Percentiles rank a stretch among this genome's conserved stretches.
These are phyloP conservation scores for Phlegmacium glaucopus DNA, from an alignment of 768 basidiomycete genomes.

Conservation along the genomic window DNA sequence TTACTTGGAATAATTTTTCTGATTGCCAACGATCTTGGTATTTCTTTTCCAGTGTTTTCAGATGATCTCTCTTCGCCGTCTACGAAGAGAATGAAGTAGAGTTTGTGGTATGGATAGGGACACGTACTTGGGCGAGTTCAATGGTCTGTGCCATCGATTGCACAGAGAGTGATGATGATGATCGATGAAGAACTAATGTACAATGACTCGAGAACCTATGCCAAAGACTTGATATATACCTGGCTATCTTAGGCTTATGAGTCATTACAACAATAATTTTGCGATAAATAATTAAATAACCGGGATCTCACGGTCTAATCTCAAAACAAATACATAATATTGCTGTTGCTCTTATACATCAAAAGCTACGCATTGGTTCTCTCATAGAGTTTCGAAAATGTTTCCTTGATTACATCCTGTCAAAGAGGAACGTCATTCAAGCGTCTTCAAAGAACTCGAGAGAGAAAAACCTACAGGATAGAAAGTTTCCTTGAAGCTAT, in stretches of 20 bases:
- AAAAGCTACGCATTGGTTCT: no score
- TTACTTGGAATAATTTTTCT: constrained; percentile 78
- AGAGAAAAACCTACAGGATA: constrained; percentile 39
- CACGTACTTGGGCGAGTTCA: constrained; percentile 56
- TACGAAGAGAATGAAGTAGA: constrained; percentile 30
- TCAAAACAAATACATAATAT: no score
- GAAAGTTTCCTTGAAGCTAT: constrained; percentile 54
- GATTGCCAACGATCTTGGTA: constrained; percentile 82
- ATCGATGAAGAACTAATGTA: constrained; percentile 26
- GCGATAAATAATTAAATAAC: no score
- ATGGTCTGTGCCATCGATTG: constrained; percentile 57
- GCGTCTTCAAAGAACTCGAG: not conserved
- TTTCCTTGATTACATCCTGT: no score
- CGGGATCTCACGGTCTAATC: no score
- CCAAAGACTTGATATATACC: constrained; percentile 25
- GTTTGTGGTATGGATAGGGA: not conserved
- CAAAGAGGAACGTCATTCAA: no score
- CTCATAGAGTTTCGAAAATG: no score
- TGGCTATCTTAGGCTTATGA: constrained; percentile 21
- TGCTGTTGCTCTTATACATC: no score
- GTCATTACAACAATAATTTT: no score
- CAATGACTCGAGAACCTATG: constrained; percentile 31
- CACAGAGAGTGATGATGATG: constrained; percentile 1
- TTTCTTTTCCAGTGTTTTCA: constrained; percentile 78
- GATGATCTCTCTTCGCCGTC: constrained; percentile 92